Evolutionary conservation across 78 protist species (phyloP).

Genomic region (Dictyostelium capitatum): DNA sequence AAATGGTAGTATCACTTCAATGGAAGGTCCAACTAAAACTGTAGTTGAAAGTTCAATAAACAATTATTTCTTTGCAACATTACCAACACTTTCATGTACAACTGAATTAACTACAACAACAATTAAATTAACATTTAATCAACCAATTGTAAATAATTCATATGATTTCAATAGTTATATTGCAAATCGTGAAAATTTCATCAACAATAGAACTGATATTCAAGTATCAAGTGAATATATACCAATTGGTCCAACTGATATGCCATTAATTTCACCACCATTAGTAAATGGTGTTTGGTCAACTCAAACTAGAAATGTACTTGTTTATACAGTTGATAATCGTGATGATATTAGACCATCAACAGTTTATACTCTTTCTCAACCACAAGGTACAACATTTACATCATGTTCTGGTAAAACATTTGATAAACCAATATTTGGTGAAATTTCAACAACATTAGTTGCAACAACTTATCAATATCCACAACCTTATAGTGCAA

Average conservation of each 20-base stretch:
- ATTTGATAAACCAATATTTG: constrained; percentile 5
- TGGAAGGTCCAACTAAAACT: not conserved
- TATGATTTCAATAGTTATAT: not conserved
- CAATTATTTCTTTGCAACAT: constrained; percentile 6
- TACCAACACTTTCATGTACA: not conserved
- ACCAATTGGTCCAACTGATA: not conserved
- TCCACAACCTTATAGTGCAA: not conserved
- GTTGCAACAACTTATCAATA: not conserved
- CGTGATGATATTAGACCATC: not conserved
- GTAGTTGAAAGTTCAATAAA: not conserved
- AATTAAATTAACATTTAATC: not conserved
- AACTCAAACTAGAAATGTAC: not conserved
- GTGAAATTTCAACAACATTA: not conserved
- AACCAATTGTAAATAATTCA: not conserved
- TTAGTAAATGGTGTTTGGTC: not conserved
- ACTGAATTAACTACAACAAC: too few relatives aligned
- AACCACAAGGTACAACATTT: constrained; percentile 15
- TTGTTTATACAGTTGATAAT: not conserved
- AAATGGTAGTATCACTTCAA: not conserved
- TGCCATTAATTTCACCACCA: constrained; percentile 10
- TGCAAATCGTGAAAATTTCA: not conserved
- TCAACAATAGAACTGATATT: not conserved
- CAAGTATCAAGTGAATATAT: not conserved
- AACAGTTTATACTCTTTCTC: not conserved
- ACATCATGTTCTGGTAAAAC: not conserved